A percentile compares a stretch with the other conserved stretches of the same genome.
These are phyloP conservation scores for Fusarium sambucinum DNA, from an alignment of 2,329 filamentous ascomycete species.

Conservation along the genomic window DNA sequence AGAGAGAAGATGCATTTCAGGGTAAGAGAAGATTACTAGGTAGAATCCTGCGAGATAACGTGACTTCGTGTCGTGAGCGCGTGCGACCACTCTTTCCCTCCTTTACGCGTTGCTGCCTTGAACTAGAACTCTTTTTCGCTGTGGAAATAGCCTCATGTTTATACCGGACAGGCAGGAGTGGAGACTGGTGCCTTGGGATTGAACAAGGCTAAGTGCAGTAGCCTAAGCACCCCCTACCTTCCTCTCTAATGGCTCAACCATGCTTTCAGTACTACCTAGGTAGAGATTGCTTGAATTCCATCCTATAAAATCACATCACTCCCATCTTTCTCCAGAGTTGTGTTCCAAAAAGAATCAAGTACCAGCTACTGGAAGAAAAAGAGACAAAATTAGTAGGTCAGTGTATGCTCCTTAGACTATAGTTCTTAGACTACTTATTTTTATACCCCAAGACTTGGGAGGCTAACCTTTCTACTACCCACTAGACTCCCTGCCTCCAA, in stretches of 20 bases:
- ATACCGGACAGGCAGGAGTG: neutral
- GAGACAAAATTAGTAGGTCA: too few relatives aligned
- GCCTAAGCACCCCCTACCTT: neutral
- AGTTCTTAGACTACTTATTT: too few relatives aligned
- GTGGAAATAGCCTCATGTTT: neutral
- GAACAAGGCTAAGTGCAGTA: neutral
- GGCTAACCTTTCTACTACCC: too few relatives aligned
- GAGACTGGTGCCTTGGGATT: neutral
- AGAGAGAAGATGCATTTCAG: neutral
- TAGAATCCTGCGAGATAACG: neutral
- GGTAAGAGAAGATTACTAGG: neutral
- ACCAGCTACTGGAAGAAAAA: neutral
- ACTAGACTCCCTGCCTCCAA: too few relatives aligned
- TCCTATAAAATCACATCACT: neutral
- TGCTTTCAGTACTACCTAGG: too few relatives aligned
- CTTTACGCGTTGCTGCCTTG: neutral
- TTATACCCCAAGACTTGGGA: too few relatives aligned
- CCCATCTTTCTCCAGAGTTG: neutral
- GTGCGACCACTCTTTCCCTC: neutral
- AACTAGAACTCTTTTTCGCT: neutral
- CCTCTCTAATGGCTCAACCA: neutral
- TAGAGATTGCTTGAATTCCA: neutral
- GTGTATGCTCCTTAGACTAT: too few relatives aligned
- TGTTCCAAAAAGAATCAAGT: neutral
- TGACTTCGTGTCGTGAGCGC: neutral